Evolutionary conservation across 257 asterid species (phyloP).

Genomic region (Cruciata laevipes): DNA sequence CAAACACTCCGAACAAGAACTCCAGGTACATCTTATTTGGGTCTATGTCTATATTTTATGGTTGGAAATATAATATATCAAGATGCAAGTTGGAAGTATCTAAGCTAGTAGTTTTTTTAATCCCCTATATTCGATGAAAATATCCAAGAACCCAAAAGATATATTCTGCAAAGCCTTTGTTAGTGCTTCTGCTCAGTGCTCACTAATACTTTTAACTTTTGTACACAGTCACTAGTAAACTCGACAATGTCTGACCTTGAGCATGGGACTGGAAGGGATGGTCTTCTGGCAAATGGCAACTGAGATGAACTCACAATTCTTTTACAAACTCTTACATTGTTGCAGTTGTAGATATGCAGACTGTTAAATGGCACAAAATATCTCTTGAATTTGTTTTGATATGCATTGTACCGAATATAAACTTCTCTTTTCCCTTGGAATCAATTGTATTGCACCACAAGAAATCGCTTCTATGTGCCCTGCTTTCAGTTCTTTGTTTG

Average conservation of each 20-base stretch:
- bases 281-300: conserved; percentile 34
- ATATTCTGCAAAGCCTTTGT: not conserved
- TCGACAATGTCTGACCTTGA: conserved; percentile 51
- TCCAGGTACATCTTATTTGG: conserved; percentile 49
- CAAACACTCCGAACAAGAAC: conserved; percentile 62
- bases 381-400: not conserved
- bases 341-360: conserved; percentile 3
- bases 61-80: not conserved
- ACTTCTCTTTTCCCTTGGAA: not conserved
- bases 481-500: not conserved
- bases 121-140: not conserved
- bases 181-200: too few relatives aligned
- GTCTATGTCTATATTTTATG: not conserved
- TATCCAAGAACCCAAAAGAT: not conserved
- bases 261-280: conserved; percentile 35
- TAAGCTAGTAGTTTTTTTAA: not conserved
- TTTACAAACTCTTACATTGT: not conserved
- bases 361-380: not conserved
- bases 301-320: not conserved
- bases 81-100: not conserved
- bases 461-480: too few relatives aligned
- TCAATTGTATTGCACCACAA: not conserved
- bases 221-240: conserved; percentile 54
- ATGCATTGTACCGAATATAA: not conserved
- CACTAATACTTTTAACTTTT: conserved; percentile 1